phyloP scores from a whole-genome alignment of 768 basidiomycete genomes.

The Trametes meyenii region DNA sequence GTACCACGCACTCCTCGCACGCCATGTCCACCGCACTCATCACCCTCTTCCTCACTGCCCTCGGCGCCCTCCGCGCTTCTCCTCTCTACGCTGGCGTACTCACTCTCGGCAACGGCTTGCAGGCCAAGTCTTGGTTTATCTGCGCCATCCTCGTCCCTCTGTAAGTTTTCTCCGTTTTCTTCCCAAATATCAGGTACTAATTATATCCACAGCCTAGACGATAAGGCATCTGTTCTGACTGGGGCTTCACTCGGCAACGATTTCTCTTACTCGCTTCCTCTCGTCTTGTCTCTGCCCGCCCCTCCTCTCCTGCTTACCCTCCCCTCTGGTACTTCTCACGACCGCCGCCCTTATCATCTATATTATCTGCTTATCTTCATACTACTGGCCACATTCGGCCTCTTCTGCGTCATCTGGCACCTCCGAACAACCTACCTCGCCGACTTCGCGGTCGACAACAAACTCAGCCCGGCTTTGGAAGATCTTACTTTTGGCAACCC shows the following conservation, averaged over 20 bases:
- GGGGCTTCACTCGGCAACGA: background rate
- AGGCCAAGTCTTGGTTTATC: background rate
- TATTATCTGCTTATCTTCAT: background rate
- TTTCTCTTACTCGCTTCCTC: background rate
- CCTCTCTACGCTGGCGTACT: background rate
- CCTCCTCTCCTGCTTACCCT: background rate
- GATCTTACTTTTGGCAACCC: background rate
- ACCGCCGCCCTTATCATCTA: background rate
- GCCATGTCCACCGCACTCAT: background rate
- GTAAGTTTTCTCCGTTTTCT: background rate
- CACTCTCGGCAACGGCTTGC: background rate
- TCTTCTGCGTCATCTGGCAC: background rate
- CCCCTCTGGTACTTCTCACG: background rate
- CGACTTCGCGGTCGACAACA: background rate
- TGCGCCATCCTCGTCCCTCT: background rate
- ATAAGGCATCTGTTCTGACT: background rate
- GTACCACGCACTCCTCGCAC: background rate
- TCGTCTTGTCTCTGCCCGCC: background rate
- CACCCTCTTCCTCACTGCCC: conserved; percentile 4
- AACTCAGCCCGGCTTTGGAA: background rate
- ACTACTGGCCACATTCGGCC: background rate
- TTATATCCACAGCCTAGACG: background rate
- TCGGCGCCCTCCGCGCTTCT: background rate
- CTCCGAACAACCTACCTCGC: background rate
- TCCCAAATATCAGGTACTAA: background rate